These are phyloP conservation scores for Saitozyma sp. DNA, from an alignment of 768 basidiomycete genomes.

Conservation along the genomic window DNA sequence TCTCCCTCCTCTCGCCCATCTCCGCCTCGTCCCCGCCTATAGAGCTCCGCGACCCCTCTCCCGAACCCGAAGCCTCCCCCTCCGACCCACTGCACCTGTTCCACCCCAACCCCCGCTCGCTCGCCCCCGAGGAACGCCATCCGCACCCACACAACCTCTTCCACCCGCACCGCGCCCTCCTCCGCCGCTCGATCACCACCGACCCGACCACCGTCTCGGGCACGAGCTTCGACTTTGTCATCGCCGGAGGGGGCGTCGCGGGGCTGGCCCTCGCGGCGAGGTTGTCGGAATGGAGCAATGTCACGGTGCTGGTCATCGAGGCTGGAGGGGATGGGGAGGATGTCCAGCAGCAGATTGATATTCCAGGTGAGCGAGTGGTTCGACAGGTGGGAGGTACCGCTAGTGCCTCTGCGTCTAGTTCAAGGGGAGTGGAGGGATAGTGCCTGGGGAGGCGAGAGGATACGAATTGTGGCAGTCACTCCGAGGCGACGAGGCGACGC, in stretches of 20 bases:
- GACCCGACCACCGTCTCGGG: slow-evolving; percentile 26
- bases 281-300: slow-evolving; percentile 58
- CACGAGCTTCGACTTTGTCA: slow-evolving; percentile 58
- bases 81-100: too few species aligned
- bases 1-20: too few species aligned
- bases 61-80: too few species aligned
- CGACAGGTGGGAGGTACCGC: not conserved
- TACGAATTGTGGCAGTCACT: too few species aligned
- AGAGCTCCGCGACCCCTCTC: too few species aligned
- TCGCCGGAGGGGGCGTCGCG: slow-evolving; percentile 59
- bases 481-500: too few species aligned
- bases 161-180: slow-evolving; percentile 30
- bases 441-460: too few species aligned
- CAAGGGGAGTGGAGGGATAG: not conserved
- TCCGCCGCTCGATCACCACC: slow-evolving; percentile 26
- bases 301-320: slow-evolving; percentile 57
- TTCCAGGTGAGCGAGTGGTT: slow-evolving; percentile 39
- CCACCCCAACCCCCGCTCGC: too few species aligned
- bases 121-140: too few species aligned
- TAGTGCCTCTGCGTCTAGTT: not conserved
- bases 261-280: slow-evolving; percentile 58
- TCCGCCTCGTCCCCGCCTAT: too few species aligned
- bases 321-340: slow-evolving; percentile 50
- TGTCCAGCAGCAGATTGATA: slow-evolving; percentile 45
- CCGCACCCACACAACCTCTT: slow-evolving; percentile 17